These are phyloP conservation scores for Miscanthus sacchariflorus DNA, from an alignment of 202 grass and related monocot species.

Conservation along the genomic window DNA sequence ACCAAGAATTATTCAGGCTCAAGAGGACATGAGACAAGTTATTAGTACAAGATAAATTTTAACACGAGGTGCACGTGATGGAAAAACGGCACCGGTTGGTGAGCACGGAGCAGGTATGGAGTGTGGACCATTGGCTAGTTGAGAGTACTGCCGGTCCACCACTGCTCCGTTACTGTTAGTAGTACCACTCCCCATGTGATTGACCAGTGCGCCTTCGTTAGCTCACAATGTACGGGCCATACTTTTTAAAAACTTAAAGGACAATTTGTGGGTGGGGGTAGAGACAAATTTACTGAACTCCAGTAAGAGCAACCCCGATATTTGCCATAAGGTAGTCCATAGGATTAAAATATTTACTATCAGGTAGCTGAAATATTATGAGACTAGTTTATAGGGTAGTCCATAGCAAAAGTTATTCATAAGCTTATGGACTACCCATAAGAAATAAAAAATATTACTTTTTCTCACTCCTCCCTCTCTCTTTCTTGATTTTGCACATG, in stretches of 20 bases:
- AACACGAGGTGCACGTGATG: constrained; percentile 21
- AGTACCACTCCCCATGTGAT: constrained; percentile 36
- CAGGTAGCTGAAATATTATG: no score
- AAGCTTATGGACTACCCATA: no score
- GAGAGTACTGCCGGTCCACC: constrained; percentile 31
- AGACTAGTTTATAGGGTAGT: no score
- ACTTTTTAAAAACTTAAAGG: neutral
- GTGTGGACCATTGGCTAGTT: constrained; percentile 16
- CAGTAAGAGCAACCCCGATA: no score
- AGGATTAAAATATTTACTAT: no score
- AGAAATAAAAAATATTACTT: no score
- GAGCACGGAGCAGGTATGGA: constrained; percentile 18
- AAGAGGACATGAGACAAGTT: neutral
- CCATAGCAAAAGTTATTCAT: no score
- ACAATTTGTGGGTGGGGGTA: neutral
- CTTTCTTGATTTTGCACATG: no score
- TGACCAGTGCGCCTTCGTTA: constrained; percentile 5
- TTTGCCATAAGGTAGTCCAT: no score
- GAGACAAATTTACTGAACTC: neutral
- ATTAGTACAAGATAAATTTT: neutral
- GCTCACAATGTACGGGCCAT: neutral
- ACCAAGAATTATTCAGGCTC: neutral
- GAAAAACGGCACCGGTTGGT: constrained; percentile 36
- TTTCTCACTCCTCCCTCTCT: no score
- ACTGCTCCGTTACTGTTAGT: neutral